Evolutionary conservation across 163 green algal genomes (phyloP).

Genomic region (Scenedesmus sp.): DNA sequence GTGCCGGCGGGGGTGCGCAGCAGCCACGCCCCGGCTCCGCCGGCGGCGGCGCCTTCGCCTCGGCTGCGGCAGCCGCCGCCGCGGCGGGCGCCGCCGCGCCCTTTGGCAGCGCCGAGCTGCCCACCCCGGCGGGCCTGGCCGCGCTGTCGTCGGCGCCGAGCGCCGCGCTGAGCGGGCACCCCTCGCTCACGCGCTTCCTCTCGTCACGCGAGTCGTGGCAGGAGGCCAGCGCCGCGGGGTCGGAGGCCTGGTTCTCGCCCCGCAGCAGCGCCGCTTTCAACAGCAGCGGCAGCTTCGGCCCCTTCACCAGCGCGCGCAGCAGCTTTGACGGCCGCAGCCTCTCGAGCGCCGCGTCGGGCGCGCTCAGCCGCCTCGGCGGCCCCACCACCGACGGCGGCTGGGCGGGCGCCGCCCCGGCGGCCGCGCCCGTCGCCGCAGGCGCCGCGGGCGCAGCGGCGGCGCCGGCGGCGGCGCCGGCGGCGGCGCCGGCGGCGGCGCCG

Average conservation of each 20-base stretch:
- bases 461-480: background rate
- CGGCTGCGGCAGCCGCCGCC: slow-evolving; percentile 9
- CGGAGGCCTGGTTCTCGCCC: no score
- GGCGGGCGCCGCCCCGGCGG: no score
- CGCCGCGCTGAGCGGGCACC: background rate
- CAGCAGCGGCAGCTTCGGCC: slow-evolving; percentile 4
- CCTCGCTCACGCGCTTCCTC: slow-evolving; percentile 9
- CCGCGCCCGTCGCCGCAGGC: no score
- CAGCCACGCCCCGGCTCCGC: slow-evolving; percentile 1
- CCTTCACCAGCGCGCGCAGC: background rate
- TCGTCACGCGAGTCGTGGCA: slow-evolving; percentile 1
- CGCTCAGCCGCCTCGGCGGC: no score
- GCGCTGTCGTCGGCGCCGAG: no score
- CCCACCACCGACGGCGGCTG: no score
- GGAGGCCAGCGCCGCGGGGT: no score
- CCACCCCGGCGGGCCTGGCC: background rate
- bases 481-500: background rate
- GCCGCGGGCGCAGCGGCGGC: background rate
- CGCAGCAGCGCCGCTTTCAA: no score
- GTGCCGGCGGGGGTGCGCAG: background rate
- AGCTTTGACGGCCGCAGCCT: no score
- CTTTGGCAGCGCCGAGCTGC: background rate
- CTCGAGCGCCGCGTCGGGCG: no score
- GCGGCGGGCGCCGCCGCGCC: background rate
- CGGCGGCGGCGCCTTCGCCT: background rate